These are phyloP conservation scores for Naganishia vaughanmartiniae DNA, from an alignment of 768 basidiomycete genomes.

Conservation along the genomic window DNA sequence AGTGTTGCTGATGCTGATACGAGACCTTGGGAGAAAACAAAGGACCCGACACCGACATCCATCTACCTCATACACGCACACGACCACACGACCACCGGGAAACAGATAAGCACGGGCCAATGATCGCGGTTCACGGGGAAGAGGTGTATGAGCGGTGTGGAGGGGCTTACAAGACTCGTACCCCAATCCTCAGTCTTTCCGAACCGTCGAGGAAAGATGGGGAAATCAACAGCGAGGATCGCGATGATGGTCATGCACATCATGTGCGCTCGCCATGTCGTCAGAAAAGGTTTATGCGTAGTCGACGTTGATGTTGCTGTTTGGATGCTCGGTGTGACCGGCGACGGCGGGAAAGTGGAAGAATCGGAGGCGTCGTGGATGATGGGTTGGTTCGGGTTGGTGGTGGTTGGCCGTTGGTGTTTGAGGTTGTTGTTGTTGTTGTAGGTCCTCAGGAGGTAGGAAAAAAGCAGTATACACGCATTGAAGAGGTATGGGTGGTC, in stretches of 20 bases:
- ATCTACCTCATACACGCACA: slow-evolving; percentile 62
- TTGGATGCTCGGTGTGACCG: too few relatives aligned
- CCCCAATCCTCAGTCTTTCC: slow-evolving; percentile 95
- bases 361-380: background rate
- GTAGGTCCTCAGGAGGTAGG: slow-evolving; percentile 19
- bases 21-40: slow-evolving; percentile 92
- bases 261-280: slow-evolving; percentile 89
- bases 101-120: too few relatives aligned
- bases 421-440: slow-evolving; percentile 15
- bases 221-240: slow-evolving; percentile 95
- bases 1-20: slow-evolving; percentile 81
- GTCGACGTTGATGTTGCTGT: background rate
- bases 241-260: slow-evolving; percentile 85
- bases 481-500: slow-evolving; percentile 60
- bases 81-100: too few relatives aligned
- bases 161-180: slow-evolving; percentile 72
- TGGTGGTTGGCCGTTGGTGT: slow-evolving; percentile 17
- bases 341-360: background rate
- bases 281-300: slow-evolving; percentile 62
- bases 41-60: slow-evolving; percentile 96
- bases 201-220: slow-evolving; percentile 77
- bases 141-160: background rate
- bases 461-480: slow-evolving; percentile 38
- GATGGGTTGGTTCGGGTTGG: background rate
- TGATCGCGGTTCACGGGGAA: too few relatives aligned